Percentiles rank a stretch among this genome's conserved stretches.
Evolutionary conservation across 1,139 yeast species (phyloP).

Genomic region (Diutina rugosa): DNA sequence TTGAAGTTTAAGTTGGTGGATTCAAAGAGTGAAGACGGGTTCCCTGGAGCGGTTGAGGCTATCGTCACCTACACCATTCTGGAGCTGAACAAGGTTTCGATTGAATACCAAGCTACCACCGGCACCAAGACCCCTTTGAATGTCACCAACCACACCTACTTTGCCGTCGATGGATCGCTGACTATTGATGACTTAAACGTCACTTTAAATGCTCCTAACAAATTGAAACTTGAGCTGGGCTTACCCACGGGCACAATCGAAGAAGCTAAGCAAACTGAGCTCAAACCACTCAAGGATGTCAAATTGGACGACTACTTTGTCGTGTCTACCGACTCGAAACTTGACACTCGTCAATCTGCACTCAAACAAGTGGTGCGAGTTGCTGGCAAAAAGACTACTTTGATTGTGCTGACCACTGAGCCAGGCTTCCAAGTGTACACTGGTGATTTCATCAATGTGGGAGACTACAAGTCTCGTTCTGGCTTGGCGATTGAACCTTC

Average conservation of each 20-base stretch:
- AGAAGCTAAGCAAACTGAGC: constrained; percentile 8
- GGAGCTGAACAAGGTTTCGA: constrained; percentile 13
- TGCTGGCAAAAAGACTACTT: constrained; percentile 21
- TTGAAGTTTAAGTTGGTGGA: constrained; percentile 31
- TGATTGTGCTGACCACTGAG: constrained; percentile 44
- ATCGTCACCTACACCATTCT: constrained; percentile 27
- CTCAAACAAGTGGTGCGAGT: constrained; percentile 31
- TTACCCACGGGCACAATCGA: constrained; percentile 40
- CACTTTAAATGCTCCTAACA: constrained; percentile 14
- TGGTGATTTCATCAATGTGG: constrained; percentile 37
- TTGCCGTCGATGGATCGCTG: constrained; percentile 22
- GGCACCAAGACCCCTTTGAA: constrained; percentile 38
- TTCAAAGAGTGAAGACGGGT: constrained; percentile 35
- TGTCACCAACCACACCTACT: constrained; percentile 55
- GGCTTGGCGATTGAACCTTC: constrained; percentile 60
- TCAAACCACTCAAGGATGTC: constrained; percentile 2
- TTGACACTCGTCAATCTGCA: constrained; percentile 30
- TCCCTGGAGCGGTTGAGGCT: constrained; percentile 39
- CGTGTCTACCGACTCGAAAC: constrained; percentile 12
- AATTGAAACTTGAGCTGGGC: constrained; percentile 25
- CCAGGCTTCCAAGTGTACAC: constrained; percentile 62
- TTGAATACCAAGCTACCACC: constrained; percentile 37
- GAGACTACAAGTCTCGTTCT: constrained; percentile 26
- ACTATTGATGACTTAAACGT: constrained; percentile 23
- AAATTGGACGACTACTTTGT: constrained; percentile 43